Evolutionary conservation across 345 rosid genomes (phyloP).

Genomic region (Pseudoturritis turrita): DNA sequence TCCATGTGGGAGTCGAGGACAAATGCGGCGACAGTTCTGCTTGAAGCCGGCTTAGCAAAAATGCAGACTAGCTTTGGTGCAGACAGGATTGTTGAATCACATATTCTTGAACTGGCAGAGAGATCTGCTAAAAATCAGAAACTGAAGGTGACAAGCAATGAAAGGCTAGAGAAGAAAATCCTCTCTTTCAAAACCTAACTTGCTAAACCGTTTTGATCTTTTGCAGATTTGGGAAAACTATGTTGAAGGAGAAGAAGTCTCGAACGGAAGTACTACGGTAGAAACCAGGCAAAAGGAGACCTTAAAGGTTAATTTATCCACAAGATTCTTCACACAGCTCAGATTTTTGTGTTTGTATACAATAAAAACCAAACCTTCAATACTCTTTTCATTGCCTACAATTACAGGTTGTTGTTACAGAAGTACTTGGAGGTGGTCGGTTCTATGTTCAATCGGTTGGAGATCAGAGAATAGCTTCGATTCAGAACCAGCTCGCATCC

Average conservation of each 20-base stretch:
- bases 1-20: conserved; percentile 83
- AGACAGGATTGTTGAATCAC: conserved; percentile 74
- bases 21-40: conserved; percentile 67
- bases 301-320: conserved; percentile 50
- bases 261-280: conserved; percentile 47
- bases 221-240: conserved; percentile 92
- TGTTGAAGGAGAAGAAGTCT: conserved; percentile 92
- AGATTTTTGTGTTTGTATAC: not conserved
- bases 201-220: not conserved
- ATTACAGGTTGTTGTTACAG: conserved; percentile 80
- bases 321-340: not conserved
- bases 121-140: conserved; percentile 78
- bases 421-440: conserved; percentile 83
- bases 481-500: conserved; percentile 78
- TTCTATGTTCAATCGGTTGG: conserved; percentile 83
- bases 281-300: conserved; percentile 92
- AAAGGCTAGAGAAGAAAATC: not conserved
- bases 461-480: conserved; percentile 66
- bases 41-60: conserved; percentile 97
- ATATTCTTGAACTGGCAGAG: conserved; percentile 93
- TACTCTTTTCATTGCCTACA: conserved; percentile 8
- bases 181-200: not conserved
- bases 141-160: conserved; percentile 56
- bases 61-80: conserved; percentile 79
- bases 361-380: not conserved